These are phyloP conservation scores for Stagonosporopsis tanaceti DNA, from an alignment of 2,329 filamentous ascomycete species.

Conservation along the genomic window DNA sequence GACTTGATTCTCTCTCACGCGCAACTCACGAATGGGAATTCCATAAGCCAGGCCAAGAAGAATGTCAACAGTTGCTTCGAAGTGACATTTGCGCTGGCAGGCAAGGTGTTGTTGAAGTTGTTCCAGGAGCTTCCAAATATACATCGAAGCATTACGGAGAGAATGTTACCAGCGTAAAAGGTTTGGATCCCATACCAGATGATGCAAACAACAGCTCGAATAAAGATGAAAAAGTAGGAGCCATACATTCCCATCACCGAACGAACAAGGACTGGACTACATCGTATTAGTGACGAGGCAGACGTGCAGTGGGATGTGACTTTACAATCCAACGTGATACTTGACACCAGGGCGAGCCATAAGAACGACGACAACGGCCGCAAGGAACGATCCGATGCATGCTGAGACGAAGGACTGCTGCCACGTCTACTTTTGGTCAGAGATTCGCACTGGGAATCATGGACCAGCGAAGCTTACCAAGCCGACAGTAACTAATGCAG, in stretches of 20 bases:
- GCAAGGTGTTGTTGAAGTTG: constrained; percentile 39
- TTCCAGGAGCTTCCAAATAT: constrained; percentile 52
- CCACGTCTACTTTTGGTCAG: constrained; percentile 29
- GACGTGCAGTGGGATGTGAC: too few relatives aligned
- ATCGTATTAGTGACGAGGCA: constrained; percentile 2
- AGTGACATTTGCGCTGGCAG: constrained; percentile 41
- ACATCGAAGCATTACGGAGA: constrained; percentile 49
- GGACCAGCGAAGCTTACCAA: constrained; percentile 12
- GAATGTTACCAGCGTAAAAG: constrained; percentile 39
- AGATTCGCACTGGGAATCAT: not conserved
- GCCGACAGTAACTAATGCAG: constrained; percentile 29
- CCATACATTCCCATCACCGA: constrained; percentile 47
- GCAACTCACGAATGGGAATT: constrained; percentile 38
- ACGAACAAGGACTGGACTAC: constrained; percentile 26
- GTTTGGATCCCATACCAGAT: constrained; percentile 51
- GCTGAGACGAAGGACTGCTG: constrained; percentile 35
- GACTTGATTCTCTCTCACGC: not conserved
- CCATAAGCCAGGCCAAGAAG: constrained; percentile 41
- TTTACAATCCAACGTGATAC: constrained; percentile 34
- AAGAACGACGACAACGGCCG: constrained; percentile 30
- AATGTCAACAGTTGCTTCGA: constrained; percentile 45
- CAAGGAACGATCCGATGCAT: constrained; percentile 33
- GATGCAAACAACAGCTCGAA: constrained; percentile 47
- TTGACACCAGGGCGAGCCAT: constrained; percentile 36
- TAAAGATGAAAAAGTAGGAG: constrained; percentile 52